Percentiles rank a stretch among this genome's conserved stretches.
These are phyloP conservation scores for Blastobotrys indianensis DNA, from an alignment of 1,139 yeast genomes.

Conservation along the genomic window DNA sequence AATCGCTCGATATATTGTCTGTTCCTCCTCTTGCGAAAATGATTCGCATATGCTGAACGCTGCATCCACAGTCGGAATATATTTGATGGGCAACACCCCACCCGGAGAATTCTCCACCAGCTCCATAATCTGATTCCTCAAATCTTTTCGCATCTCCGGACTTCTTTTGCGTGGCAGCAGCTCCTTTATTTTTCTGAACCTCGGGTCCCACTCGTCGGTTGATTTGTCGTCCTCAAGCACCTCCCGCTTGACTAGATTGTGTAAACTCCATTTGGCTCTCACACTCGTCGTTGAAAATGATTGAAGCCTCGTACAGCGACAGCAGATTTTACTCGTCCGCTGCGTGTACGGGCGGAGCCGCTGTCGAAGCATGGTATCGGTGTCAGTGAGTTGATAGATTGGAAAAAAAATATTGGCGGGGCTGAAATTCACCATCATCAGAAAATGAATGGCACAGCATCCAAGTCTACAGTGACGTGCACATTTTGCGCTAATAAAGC, in stretches of 20 bases:
- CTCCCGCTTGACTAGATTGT: no score
- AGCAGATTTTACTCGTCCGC: no score
- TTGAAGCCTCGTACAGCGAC: no score
- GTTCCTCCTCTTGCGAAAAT: background rate
- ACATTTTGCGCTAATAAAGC: constrained; percentile 13
- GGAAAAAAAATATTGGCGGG: background rate
- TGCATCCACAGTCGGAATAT: constrained; percentile 13
- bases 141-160: background rate
- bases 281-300: no score
- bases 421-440: background rate
- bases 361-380: background rate
- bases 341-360: no score
- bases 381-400: background rate
- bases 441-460: background rate
- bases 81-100: constrained; percentile 13
- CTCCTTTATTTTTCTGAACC: no score
- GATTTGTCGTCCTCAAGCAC: no score
- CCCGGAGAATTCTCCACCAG: constrained; percentile 13
- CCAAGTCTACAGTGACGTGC: constrained; percentile 12
- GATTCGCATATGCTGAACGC: constrained; percentile 9
- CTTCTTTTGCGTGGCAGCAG: background rate
- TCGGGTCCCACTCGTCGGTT: no score
- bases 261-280: no score
- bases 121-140: background rate
- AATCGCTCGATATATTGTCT: constrained; percentile 4